phyloP scores from a whole-genome alignment of 2,329 filamentous ascomycete species.

The Botrytis hyacinthi region DNA sequence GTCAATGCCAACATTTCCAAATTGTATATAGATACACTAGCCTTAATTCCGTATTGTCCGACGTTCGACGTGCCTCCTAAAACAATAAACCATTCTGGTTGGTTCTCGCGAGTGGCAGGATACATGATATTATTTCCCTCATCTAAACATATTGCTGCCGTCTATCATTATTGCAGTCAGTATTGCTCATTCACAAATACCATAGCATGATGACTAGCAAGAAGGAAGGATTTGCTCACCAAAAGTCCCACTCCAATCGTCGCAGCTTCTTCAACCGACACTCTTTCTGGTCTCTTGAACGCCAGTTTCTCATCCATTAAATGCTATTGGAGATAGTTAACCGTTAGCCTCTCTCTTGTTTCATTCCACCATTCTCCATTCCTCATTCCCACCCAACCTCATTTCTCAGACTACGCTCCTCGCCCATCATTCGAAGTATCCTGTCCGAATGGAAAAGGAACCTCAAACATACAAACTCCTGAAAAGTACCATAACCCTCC shows the following conservation, averaged over 20 bases:
- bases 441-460: not conserved
- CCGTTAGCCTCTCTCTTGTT: not conserved
- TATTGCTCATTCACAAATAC: not conserved
- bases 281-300: conserved; percentile 36
- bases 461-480: conserved; percentile 3
- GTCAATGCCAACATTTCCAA: not conserved
- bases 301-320: conserved; percentile 41
- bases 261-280: conserved; percentile 38
- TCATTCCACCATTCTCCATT: not conserved
- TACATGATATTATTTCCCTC: conserved; percentile 7
- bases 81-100: conserved; percentile 42
- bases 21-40: not conserved
- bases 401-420: not conserved
- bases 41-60: conserved; percentile 40
- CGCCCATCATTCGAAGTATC: not conserved
- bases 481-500: conserved; percentile 31
- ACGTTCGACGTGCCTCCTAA: conserved; percentile 41
- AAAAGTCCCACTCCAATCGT: conserved; percentile 41
- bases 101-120: conserved; percentile 16
- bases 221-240: conserved; percentile 28
- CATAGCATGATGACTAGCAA: not conserved
- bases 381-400: not conserved
- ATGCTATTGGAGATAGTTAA: conserved; percentile 26
- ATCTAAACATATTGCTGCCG: conserved; percentile 10
- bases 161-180: conserved; percentile 1